Percentiles rank a stretch among this genome's conserved stretches.
These are phyloP conservation scores for Wallacemonas rigidus DNA, from an alignment of 208 protist species.

Conservation along the genomic window DNA sequence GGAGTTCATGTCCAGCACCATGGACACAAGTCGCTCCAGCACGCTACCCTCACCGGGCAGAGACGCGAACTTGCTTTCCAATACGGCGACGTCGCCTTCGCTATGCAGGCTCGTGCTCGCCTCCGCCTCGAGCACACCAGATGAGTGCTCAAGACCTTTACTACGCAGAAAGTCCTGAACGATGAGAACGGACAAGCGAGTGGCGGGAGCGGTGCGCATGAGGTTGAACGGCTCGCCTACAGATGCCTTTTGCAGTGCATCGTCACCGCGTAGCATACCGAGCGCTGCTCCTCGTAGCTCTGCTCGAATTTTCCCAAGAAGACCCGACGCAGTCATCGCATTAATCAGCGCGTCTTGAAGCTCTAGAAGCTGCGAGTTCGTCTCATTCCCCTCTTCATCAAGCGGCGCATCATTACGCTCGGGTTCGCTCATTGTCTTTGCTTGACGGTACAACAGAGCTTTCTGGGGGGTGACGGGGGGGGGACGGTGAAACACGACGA, in stretches of 20 bases:
- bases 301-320: conserved; percentile 71
- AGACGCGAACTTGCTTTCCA: background rate
- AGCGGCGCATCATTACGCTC: conserved; percentile 14
- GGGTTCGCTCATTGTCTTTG: conserved; percentile 24
- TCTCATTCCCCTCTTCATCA: conserved; percentile 63
- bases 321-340: conserved; percentile 58
- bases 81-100: conserved; percentile 1
- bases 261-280: conserved; percentile 67
- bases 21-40: conserved; percentile 36
- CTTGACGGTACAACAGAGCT: background rate
- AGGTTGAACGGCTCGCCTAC: conserved; percentile 35
- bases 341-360: conserved; percentile 72
- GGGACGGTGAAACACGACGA: too few species aligned
- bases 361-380: conserved; percentile 65
- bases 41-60: conserved; percentile 36
- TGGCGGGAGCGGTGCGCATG: conserved; percentile 18
- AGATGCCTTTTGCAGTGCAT: conserved; percentile 40
- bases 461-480: background rate
- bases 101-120: conserved; percentile 25
- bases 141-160: conserved; percentile 52
- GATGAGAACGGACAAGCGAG: conserved; percentile 59
- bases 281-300: conserved; percentile 73
- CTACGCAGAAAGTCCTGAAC: conserved; percentile 71
- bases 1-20: background rate
- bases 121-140: conserved; percentile 73